Conservation (phyloP, 2,329 filamentous ascomycete species). For the Fusarium sp. region DNA sequence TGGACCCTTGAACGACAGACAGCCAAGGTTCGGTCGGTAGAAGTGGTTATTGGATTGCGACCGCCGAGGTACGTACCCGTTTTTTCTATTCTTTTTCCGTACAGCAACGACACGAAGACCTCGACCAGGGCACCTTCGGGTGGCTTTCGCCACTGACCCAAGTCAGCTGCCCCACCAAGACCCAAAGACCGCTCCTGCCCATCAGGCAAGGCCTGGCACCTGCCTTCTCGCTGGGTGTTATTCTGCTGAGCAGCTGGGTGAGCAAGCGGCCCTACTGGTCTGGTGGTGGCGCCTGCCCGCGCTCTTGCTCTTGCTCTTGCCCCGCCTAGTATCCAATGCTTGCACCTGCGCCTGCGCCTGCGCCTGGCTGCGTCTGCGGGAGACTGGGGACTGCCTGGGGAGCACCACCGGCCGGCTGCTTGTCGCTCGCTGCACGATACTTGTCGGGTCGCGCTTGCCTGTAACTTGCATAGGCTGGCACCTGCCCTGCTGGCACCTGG, state of each 20-base stretch:
- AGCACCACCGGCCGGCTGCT: constrained; percentile 24
- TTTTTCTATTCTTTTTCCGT: constrained; percentile 26
- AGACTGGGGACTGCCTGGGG: constrained; percentile 25
- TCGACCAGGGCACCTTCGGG: constrained; percentile 30
- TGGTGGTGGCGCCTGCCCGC: constrained; percentile 25
- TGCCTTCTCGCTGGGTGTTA: constrained; percentile 16
- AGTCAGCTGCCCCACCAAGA: constrained; percentile 49
- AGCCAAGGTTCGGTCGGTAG: constrained; percentile 6
- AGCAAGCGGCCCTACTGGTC: constrained; percentile 3
- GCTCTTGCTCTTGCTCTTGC: constrained; percentile 1
- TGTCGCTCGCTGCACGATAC: constrained; percentile 31
- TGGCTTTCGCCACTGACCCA: constrained; percentile 45
- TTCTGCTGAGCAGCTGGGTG: neutral
- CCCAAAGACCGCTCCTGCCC: constrained; percentile 31
- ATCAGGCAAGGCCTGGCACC: constrained; percentile 20
- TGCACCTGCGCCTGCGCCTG: constrained; percentile 17
- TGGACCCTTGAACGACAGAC: constrained; percentile 31
- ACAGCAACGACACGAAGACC: constrained; percentile 3
- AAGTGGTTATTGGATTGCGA: constrained; percentile 15
- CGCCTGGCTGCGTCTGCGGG: constrained; percentile 15
- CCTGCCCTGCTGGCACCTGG: constrained; percentile 37
- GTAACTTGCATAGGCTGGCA: constrained; percentile 34
- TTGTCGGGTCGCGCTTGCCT: constrained; percentile 36
- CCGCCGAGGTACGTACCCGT: constrained; percentile 17
- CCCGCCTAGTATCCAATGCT: constrained; percentile 10